Base-by-base conservation (phyloP, 305 asterid genomes). In the Fraxinus dipetala region DNA sequence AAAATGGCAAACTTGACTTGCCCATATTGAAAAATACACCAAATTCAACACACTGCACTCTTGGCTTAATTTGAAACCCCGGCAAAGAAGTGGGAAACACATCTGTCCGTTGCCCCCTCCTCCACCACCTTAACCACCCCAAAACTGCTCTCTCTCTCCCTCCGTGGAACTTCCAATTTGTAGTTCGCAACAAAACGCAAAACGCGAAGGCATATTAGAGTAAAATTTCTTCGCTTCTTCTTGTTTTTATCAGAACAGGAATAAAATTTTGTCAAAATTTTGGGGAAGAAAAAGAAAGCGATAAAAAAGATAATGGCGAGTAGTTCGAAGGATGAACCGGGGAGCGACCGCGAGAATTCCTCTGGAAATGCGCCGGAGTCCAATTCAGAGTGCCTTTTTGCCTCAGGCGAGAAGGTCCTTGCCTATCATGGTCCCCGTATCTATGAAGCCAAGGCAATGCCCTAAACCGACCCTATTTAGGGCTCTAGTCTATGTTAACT, bases 371-470 rank as follows among this genome's bases (percentile, higher is more conserved):
- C 85, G 38, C 90, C 93, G 72, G 92, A 89, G 18, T 75, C 89
- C 32, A 86, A 85, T 45, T 89, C 94, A 14, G 86, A 86, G 83
- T 77, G 89, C 77, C 80, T 88, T 9, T 93, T 90, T 88, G 83
- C 91, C 26, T 94, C 88, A 70, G 98, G 97, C 54, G 98, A 94
- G 86, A 94, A 89, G 82, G 98, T 94, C 85, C 94, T 94, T 7
- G 98, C 97, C 20, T 93, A 83, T 83, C 97, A 93, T 77, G 96
- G 97, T 22, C 94, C 98, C 82, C 92, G 91, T 84, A 90, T 92
- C 86, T 92, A 92, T 89, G 95, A 93, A 84, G 98, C 98, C 76
- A 94, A 93, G 93, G 98, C 86, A 91, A 69, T 78, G 82, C 81
- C 73, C 82, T 72, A 77, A 63, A n/a, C 63, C 65, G 26, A 22